phyloP scores from a whole-genome alignment of 2,329 filamentous ascomycete species.

The Diplodia mutila region DNA sequence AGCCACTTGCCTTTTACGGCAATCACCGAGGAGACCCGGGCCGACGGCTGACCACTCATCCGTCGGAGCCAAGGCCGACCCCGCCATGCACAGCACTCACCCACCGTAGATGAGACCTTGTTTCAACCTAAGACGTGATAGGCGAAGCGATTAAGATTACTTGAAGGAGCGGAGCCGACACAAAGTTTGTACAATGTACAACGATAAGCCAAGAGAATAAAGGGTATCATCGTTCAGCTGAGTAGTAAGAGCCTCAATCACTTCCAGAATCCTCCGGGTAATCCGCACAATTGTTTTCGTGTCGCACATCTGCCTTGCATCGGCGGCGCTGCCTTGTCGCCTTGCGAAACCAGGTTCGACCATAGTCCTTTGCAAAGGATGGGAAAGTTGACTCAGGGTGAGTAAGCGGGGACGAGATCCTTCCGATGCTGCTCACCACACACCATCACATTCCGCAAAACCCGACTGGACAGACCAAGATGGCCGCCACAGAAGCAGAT shows the following conservation, averaged over 20 bases:
- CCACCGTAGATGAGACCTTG: not conserved
- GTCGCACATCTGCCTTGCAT: not conserved
- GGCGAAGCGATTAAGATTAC: not conserved
- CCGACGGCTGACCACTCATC: not conserved
- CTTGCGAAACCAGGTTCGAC: not conserved
- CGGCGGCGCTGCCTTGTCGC: not conserved
- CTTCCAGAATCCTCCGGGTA: not conserved
- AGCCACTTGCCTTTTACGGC: not conserved
- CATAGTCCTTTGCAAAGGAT: not conserved
- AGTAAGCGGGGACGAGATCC: constrained; percentile 4
- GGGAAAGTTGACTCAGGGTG: not conserved
- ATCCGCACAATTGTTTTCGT: not conserved
- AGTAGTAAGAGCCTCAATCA: not conserved
- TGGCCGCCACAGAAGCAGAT: not conserved
- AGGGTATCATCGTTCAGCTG: constrained; percentile 12
- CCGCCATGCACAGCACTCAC: not conserved
- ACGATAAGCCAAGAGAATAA: constrained; percentile 2
- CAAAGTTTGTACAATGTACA: not conserved
- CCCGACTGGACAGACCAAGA: not conserved
- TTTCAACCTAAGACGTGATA: not conserved
- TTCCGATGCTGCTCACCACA: not conserved
- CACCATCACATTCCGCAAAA: not conserved
- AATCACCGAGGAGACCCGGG: not conserved
- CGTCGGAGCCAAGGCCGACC: not conserved
- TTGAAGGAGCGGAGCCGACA: not conserved